These are phyloP conservation scores for Zoysia japonica DNA, from an alignment of 176 grass and related monocot genomes.

Conservation along the genomic window DNA sequence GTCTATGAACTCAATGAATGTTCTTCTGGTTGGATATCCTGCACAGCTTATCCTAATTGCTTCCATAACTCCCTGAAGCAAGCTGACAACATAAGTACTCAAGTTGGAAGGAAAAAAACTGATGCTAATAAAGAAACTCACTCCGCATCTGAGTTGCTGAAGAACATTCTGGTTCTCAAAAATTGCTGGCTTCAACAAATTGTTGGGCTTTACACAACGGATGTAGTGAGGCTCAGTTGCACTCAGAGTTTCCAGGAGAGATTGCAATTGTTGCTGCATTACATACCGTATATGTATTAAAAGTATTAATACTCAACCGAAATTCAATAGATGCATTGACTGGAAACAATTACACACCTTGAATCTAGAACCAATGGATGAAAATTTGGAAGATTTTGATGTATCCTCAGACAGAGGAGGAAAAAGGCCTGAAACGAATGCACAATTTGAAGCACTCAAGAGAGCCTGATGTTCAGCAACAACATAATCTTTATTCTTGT, in stretches of 20 bases:
- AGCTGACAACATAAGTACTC: conserved; percentile 40
- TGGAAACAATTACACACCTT: conserved; percentile 57
- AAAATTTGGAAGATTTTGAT: conserved; percentile 98
- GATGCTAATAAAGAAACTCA: conserved; percentile 56
- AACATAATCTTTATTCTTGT: conserved; percentile 99
- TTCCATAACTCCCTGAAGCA: conserved; percentile 92
- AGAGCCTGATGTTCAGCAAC: conserved; percentile 95
- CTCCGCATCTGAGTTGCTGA: conserved; percentile 97
- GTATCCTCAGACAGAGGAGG: conserved; percentile 72
- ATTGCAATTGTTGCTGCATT: conserved; percentile 96
- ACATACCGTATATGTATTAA: conserved; percentile 21
- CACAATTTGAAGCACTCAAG: conserved; percentile 76
- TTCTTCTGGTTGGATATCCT: conserved; percentile 95
- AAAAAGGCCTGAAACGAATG: conserved; percentile 84
- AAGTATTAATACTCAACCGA: conserved; percentile 23
- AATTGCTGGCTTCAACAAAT: conserved; percentile 90
- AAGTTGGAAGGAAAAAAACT: conserved; percentile 26
- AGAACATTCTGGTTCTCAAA: conserved; percentile 95
- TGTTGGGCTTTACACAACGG: conserved; percentile 98
- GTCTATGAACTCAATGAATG: conserved; percentile 88
- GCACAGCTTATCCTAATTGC: conserved; percentile 98
- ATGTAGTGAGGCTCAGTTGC: conserved; percentile 96
- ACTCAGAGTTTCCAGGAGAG: conserved; percentile 90
- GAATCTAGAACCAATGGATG: conserved; percentile 93
- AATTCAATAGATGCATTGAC: conserved; percentile 31